A percentile compares a stretch with the other conserved stretches of the same genome.
These are phyloP conservation scores for Magnaporthiopsis incrustans DNA, from an alignment of 2,329 filamentous ascomycete species.

Conservation along the genomic window DNA sequence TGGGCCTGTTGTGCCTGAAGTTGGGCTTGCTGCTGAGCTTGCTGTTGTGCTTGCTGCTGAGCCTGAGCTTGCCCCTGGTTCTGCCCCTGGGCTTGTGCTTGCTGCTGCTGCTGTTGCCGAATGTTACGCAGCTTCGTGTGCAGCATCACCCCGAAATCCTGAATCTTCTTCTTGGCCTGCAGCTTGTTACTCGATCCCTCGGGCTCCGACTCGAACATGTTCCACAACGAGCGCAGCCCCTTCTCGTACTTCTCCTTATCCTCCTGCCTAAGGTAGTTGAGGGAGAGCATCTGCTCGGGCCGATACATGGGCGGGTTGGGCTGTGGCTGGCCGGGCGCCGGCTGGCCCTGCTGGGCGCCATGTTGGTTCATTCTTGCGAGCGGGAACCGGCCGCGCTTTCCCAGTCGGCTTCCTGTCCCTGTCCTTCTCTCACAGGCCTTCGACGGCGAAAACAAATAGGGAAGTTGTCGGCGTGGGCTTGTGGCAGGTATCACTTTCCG, in stretches of 20 bases:
- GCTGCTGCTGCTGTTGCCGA: constrained; percentile 12
- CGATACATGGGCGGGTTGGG: constrained; percentile 33
- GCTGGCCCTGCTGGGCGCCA: constrained; percentile 14
- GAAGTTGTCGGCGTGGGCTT: not conserved
- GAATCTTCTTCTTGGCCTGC: constrained; percentile 47
- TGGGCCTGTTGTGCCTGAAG: constrained; percentile 9
- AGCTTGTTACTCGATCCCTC: constrained; percentile 40
- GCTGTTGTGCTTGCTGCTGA: constrained; percentile 12
- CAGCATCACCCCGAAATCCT: constrained; percentile 53
- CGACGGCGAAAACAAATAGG: not conserved
- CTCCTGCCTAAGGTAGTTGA: constrained; percentile 41
- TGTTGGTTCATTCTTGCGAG: constrained; percentile 6
- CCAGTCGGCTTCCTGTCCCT: not conserved
- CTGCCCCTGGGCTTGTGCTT: constrained; percentile 16
- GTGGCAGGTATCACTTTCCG: not conserved
- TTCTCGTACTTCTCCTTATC: constrained; percentile 53
- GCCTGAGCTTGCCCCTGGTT: constrained; percentile 18
- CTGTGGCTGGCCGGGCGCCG: constrained; percentile 11
- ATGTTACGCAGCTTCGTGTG: constrained; percentile 13
- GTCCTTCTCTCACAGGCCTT: not conserved
- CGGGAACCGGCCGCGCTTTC: not conserved
- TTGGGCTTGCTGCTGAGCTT: constrained; percentile 15
- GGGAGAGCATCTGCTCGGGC: constrained; percentile 42
- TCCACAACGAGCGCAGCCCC: constrained; percentile 47
- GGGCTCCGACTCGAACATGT: constrained; percentile 38